Evolutionary conservation across 805 yeast species (phyloP), one percentile per base, ranked within the genome.

Genomic region (Candida quercuum): DNA sequence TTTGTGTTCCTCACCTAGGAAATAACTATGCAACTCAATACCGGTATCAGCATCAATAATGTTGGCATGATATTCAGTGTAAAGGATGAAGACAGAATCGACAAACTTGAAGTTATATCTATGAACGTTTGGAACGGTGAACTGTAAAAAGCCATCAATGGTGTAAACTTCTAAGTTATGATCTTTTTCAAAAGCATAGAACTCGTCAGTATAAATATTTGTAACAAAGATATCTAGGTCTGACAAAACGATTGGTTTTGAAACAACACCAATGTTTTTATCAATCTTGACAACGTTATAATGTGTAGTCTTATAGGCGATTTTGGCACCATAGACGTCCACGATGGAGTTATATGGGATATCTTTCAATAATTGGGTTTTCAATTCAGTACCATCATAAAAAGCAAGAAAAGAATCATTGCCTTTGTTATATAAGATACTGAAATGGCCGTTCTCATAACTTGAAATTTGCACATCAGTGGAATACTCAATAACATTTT

Each of bases 31-130:
- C 11, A 54, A 12, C 35, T 52, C 59, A 1, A 36, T 37, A 20
- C 59, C 61, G 13, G 49, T 40, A 18, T 49, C 54, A 7, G 48
- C 41, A 37, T 56, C 58, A 28, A 51, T 39, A 4, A 52, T 35
- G 13, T 41, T 52, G 8, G 45, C 42, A 22, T 43, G 49, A 22
- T 38, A 48, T 29, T 48, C 54, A 2, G 56, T 48, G 28, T 41
- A 45, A 17, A 51, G 24, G 8, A 54, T 38, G 35, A 55, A 50
- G 1, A 37, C 39, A 12, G 39, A 43, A 17, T 50, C 41, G 2
- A 37, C 31, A 22, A 21, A 49, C 27, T 46, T 39, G 14, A 54
- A 31, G 14, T 35, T 26, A 23, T 52, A 54, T 29, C 46, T 49
- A 41, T 41, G 39, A 32, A 54, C 52, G 16, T 49, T 40, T 17